phyloP scores from a whole-genome alignment of 2,329 filamentous ascomycete species.

The Zymoseptoria brevis region DNA sequence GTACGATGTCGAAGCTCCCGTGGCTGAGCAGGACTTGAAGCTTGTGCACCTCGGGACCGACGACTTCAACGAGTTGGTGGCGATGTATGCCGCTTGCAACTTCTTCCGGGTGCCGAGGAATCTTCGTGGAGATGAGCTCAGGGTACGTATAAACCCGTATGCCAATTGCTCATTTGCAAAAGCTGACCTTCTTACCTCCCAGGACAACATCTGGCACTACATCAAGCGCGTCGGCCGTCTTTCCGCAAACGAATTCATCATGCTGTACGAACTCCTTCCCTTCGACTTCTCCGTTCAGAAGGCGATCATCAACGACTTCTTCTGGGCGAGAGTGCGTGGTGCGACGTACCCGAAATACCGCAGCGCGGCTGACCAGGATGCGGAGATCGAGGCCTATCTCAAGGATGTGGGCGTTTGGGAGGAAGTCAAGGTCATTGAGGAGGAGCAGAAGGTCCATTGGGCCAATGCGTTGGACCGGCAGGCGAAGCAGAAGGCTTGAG shows the following conservation, averaged over 20 bases:
- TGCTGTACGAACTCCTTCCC: not conserved
- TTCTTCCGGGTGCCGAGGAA: not conserved
- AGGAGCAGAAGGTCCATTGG: not conserved
- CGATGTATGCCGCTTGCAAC: not conserved
- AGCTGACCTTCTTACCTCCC: too few species aligned
- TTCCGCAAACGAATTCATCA: constrained; percentile 1
- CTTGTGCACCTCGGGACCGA: not conserved
- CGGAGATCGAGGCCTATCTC: not conserved
- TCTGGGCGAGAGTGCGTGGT: not conserved
- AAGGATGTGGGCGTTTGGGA: not conserved
- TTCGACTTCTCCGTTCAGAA: not conserved
- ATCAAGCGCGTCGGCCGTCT: not conserved
- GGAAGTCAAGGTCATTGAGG: constrained; percentile 1
- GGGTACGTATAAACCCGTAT: too few species aligned
- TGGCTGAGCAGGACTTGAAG: not conserved
- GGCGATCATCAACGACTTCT: not conserved
- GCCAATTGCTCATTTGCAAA: too few species aligned
- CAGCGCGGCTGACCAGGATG: not conserved
- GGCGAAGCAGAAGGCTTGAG: not conserved
- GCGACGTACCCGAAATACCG: not conserved
- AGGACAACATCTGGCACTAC: not conserved
- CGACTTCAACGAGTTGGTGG: not conserved
- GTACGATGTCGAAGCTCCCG: not conserved
- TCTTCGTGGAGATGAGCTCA: not conserved
- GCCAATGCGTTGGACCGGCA: not conserved